phyloP scores from a whole-genome alignment of 495 filamentous ascomycete genomes.

The Neurospora sp. region DNA sequence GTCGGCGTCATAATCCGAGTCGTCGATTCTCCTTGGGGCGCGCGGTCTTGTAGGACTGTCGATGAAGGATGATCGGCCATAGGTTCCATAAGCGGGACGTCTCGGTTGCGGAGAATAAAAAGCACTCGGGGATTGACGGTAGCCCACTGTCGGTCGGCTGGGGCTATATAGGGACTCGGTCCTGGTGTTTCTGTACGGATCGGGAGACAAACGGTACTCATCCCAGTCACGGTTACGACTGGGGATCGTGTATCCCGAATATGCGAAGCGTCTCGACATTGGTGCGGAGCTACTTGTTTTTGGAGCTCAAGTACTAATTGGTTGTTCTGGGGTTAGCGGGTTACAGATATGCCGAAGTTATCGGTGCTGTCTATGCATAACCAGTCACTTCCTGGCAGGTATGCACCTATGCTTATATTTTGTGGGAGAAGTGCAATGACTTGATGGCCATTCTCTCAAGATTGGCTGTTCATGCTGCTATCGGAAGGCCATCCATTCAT shows the following conservation, averaged over 20 bases:
- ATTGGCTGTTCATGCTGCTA: not conserved
- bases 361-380: not conserved
- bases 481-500: not conserved
- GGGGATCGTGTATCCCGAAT: not conserved
- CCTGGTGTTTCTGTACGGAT: not conserved
- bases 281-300: not conserved
- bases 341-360: not conserved
- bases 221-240: not conserved
- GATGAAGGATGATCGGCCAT: not conserved
- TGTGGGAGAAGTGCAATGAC: not conserved
- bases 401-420: not conserved
- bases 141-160: not conserved
- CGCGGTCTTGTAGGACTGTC: not conserved
- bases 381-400: not conserved
- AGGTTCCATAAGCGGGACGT: not conserved
- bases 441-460: not conserved
- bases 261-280: not conserved
- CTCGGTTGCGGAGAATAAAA: not conserved
- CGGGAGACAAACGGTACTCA: not conserved
- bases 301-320: too few species aligned
- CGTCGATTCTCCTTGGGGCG: not conserved
- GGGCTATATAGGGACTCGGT: not conserved
- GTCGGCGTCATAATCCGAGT: not conserved
- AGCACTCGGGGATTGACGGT: not conserved
- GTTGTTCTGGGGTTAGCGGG: not conserved